phyloP scores from a whole-genome alignment of 345 rosid genomes.

The Hevea brasiliensis region DNA sequence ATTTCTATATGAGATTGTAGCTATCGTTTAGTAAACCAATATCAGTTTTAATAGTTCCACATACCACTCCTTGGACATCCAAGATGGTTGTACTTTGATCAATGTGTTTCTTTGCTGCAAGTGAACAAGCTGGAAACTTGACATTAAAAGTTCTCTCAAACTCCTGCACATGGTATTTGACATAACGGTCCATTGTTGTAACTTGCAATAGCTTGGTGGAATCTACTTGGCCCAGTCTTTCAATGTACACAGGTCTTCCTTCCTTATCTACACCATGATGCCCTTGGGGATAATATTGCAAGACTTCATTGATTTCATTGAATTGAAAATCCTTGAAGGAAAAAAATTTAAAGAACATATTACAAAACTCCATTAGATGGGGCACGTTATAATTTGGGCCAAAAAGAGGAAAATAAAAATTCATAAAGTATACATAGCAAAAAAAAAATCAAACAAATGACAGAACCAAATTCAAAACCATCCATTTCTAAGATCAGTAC shows the following conservation, averaged over 20 bases:
- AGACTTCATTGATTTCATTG: slow-evolving; percentile 61
- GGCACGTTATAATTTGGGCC: background rate
- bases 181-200: slow-evolving; percentile 84
- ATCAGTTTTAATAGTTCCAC: slow-evolving; percentile 18
- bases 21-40: background rate
- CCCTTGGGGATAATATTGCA: slow-evolving; percentile 85
- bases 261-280: slow-evolving; percentile 94
- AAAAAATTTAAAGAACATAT: slow-evolving; percentile 7
- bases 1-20: background rate
- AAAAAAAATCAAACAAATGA: background rate
- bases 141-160: slow-evolving; percentile 76
- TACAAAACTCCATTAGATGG: background rate
- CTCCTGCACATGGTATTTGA: slow-evolving; percentile 88
- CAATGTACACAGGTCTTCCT: slow-evolving; percentile 87
- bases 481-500: slow-evolving; percentile 31
- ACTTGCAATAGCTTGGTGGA: slow-evolving; percentile 89
- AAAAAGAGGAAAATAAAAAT: background rate
- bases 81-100: slow-evolving; percentile 96
- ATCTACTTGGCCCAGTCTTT: slow-evolving; percentile 84
- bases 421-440: background rate
- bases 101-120: slow-evolving; percentile 82
- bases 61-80: slow-evolving; percentile 99
- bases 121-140: slow-evolving; percentile 87
- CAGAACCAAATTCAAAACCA: background rate
- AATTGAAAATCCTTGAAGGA: slow-evolving; percentile 70